A percentile compares a stretch with the other conserved stretches of the same genome.
Conservation (phyloP, 305 asterid species). For the Striga hermonthica region DNA sequence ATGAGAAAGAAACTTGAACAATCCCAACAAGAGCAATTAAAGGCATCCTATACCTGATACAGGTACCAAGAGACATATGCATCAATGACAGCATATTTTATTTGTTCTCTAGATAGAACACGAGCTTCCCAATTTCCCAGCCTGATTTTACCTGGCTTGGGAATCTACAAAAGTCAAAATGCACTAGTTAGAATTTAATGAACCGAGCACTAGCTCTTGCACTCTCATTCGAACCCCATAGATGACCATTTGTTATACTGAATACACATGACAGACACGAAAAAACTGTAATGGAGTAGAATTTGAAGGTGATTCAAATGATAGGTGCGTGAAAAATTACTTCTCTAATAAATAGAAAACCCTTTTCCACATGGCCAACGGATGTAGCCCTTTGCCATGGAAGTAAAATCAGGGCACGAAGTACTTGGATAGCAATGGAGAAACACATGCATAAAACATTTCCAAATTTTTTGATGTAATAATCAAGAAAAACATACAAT, state of each 20-base stretch:
- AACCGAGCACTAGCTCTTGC: background rate
- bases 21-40: background rate
- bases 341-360: too few species aligned
- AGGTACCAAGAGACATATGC: conserved; percentile 86
- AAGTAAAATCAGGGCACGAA: conserved; percentile 17
- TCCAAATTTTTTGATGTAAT: conserved; percentile 7
- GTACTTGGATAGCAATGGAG: conserved; percentile 2
- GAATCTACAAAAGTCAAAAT: conserved; percentile 57
- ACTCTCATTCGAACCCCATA: background rate
- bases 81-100: conserved; percentile 85
- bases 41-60: conserved; percentile 55
- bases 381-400: too few species aligned
- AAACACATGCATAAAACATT: background rate
- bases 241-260: background rate
- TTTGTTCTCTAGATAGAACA: conserved; percentile 59
- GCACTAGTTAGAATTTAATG: conserved; percentile 27
- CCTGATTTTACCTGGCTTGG: conserved; percentile 68
- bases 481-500: background rate
- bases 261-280: conserved; percentile 9
- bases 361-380: too few species aligned
- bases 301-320: conserved; percentile 19
- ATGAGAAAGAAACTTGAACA: conserved; percentile 3
- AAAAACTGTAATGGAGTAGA: conserved; percentile 19
- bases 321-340: background rate
- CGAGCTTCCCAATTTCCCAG: conserved; percentile 90